These are phyloP conservation scores for Naganishia albida DNA, from an alignment of 1,284 basidiomycete genomes.

Conservation along the genomic window DNA sequence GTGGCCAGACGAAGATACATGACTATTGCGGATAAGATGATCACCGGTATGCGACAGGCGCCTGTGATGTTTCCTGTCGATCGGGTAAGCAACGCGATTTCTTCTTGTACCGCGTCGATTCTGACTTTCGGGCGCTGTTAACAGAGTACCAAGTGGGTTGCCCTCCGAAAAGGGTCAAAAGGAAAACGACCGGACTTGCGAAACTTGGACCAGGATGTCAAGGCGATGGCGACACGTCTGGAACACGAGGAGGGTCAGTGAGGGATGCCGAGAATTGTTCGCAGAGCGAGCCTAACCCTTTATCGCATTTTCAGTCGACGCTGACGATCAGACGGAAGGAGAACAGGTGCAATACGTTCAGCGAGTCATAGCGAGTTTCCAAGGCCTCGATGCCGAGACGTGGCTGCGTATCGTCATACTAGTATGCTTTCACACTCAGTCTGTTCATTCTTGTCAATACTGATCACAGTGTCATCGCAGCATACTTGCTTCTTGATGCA, in stretches of 20 bases:
- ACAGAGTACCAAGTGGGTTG: slow-evolving; percentile 27
- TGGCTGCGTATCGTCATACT: slow-evolving; percentile 30
- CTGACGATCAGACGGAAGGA: slow-evolving; percentile 8
- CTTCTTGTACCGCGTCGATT: background rate
- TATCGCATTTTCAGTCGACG: background rate
- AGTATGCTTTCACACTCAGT: background rate
- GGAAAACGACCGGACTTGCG: slow-evolving; percentile 12
- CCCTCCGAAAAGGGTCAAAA: slow-evolving; percentile 11
- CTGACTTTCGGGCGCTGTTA: background rate
- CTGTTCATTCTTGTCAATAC: background rate
- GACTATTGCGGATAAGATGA: slow-evolving; percentile 75
- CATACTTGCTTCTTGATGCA: slow-evolving; percentile 29
- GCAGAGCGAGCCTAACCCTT: background rate
- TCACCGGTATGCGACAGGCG: slow-evolving; percentile 86
- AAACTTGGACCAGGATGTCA: slow-evolving; percentile 26
- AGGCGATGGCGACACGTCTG: slow-evolving; percentile 23
- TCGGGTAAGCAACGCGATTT: slow-evolving; percentile 59
- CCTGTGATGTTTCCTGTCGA: slow-evolving; percentile 76
- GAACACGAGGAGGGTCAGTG: slow-evolving; percentile 22
- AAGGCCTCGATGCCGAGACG: slow-evolving; percentile 27
- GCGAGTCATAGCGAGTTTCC: slow-evolving; percentile 20
- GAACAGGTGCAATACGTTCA: slow-evolving; percentile 19
- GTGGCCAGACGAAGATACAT: slow-evolving; percentile 65
- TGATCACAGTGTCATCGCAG: background rate
- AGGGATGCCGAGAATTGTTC: background rate